These are phyloP conservation scores for Termitomyces sp. DNA, from an alignment of 768 basidiomycete species.

Conservation along the genomic window DNA sequence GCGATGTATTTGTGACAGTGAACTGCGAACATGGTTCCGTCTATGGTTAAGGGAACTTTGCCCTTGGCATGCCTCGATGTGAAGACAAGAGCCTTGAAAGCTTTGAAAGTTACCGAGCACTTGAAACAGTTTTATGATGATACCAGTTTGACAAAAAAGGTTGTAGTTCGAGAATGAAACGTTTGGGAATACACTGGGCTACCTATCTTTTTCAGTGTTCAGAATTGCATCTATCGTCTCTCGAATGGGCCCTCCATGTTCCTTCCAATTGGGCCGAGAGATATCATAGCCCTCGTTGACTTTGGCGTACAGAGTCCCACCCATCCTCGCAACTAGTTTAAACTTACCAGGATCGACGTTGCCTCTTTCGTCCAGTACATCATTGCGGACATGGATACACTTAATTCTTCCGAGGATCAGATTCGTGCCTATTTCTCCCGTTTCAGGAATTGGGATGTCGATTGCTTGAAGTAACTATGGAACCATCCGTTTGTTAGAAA, in stretches of 20 bases:
- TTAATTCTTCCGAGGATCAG: constrained; percentile 51
- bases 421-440: constrained; percentile 28
- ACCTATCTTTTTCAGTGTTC: background rate
- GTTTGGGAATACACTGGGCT: background rate
- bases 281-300: constrained; percentile 46
- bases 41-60: background rate
- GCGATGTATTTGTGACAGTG: too few species aligned
- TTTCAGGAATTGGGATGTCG: constrained; percentile 34
- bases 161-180: background rate
- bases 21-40: background rate
- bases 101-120: background rate
- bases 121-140: background rate
- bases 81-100: background rate
- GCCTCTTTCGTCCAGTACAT: constrained; percentile 37
- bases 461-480: constrained; percentile 35
- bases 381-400: constrained; percentile 52
- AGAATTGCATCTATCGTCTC: constrained; percentile 3
- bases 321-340: constrained; percentile 45
- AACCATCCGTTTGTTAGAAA: constrained; percentile 18
- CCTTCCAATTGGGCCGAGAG: constrained; percentile 46
- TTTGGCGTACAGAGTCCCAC: constrained; percentile 41
- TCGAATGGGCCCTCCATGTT: constrained; percentile 11
- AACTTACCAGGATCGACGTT: constrained; percentile 43
- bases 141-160: background rate
- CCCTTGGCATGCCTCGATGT: background rate